Conservation (phyloP, 345 rosid genomes). For the Eutrema yunnanense region DNA sequence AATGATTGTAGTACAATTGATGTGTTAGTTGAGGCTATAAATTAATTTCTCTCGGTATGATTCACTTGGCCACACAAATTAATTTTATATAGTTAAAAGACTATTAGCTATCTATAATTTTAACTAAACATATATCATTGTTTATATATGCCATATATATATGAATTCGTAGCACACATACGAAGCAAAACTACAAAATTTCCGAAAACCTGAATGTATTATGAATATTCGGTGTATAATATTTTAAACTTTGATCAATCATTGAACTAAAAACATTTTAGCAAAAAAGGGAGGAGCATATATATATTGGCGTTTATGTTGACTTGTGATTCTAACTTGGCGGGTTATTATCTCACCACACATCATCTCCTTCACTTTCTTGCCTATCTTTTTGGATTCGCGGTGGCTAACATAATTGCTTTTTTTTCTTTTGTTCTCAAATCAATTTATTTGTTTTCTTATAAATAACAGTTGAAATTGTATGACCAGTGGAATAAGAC, state of each 20-base stretch:
- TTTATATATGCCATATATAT: background rate
- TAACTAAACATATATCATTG: background rate
- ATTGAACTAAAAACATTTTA: background rate
- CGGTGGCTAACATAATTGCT: conserved; percentile 13
- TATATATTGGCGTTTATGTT: background rate
- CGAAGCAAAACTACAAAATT: background rate
- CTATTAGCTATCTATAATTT: no score
- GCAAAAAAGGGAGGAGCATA: background rate
- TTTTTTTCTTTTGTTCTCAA: background rate
- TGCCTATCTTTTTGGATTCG: background rate
- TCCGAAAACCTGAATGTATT: background rate
- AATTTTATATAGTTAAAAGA: background rate
- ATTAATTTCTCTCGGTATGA: background rate
- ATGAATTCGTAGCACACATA: background rate
- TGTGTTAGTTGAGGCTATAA: background rate
- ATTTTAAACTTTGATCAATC: background rate
- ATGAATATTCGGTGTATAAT: background rate
- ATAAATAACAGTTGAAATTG: background rate
- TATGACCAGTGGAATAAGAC: conserved; percentile 3
- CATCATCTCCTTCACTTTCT: conserved; percentile 13
- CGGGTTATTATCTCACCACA: background rate
- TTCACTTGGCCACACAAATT: background rate
- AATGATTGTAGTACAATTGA: background rate
- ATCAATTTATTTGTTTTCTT: background rate
- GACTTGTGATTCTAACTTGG: conserved; percentile 14